These are phyloP conservation scores for Lachancea quebecensis DNA, from an alignment of 805 yeast genomes.

Conservation along the genomic window DNA sequence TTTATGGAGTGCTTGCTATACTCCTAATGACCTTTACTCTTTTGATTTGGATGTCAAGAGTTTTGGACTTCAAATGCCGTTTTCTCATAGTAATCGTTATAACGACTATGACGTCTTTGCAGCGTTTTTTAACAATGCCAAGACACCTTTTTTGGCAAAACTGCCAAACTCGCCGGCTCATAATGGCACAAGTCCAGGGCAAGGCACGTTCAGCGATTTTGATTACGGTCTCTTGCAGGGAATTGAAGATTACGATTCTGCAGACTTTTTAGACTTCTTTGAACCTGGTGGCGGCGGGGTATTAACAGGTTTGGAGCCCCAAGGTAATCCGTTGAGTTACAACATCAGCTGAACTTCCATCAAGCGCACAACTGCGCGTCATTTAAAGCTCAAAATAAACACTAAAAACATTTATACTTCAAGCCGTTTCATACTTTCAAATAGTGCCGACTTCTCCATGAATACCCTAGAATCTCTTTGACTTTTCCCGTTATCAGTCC, in stretches of 20 bases:
- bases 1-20: neutral
- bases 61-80: neutral
- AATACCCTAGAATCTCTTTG: neutral
- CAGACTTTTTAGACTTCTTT: neutral
- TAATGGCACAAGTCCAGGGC: neutral
- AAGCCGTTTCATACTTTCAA: neutral
- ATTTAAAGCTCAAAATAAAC: too few relatives aligned
- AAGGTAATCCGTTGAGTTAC: neutral
- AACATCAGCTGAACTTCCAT: too few relatives aligned
- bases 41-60: conserved; percentile 3
- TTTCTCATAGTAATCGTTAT: neutral
- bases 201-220: neutral
- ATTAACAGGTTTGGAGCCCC: neutral
- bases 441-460: conserved; percentile 1
- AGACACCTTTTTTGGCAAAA: conserved; percentile 1
- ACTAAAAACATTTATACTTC: neutral
- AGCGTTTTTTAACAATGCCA: conserved; percentile 2
- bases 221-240: neutral
- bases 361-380: too few relatives aligned
- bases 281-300: neutral
- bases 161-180: neutral
- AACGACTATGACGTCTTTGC: conserved; percentile 4
- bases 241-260: neutral
- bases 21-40: neutral
- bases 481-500: conserved; percentile 15